These are phyloP conservation scores for Diaporthe citrichinensis DNA, from an alignment of 2,329 filamentous ascomycete species.

Conservation along the genomic window DNA sequence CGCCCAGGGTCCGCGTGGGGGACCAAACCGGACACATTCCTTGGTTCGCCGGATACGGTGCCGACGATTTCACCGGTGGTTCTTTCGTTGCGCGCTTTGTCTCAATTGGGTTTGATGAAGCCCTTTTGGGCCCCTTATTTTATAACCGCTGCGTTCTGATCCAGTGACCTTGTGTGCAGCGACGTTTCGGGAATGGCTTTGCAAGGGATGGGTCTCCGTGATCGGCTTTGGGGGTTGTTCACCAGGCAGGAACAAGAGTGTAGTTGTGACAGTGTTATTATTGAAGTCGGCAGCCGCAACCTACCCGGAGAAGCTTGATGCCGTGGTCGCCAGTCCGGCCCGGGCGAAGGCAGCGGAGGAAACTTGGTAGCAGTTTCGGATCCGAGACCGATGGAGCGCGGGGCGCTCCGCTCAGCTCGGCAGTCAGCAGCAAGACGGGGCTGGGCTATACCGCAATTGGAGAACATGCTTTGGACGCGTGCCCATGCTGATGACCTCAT, in stretches of 20 bases:
- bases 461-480: slow-evolving; percentile 8
- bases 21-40: background rate
- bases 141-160: background rate
- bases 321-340: background rate
- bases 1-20: slow-evolving; percentile 21
- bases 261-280: background rate
- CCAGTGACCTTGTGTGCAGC: background rate
- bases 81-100: background rate
- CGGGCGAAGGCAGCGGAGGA: background rate
- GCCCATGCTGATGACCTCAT: slow-evolving; percentile 12
- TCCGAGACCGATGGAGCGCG: slow-evolving; percentile 7
- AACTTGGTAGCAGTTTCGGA: background rate
- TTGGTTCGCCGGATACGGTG: slow-evolving; percentile 1
- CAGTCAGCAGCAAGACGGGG: background rate
- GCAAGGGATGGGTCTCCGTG: background rate
- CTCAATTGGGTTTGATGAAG: background rate
- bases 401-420: slow-evolving; percentile 3
- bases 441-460: background rate
- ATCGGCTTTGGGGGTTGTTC: background rate
- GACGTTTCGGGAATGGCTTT: background rate
- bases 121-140: background rate
- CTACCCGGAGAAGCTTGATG: background rate
- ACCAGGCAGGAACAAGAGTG: background rate
- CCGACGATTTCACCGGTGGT: background rate
- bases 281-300: background rate